Evolutionary conservation across 192 early-diverging fungal species (phyloP).

Genomic region (Backusella tarrabulga): DNA sequence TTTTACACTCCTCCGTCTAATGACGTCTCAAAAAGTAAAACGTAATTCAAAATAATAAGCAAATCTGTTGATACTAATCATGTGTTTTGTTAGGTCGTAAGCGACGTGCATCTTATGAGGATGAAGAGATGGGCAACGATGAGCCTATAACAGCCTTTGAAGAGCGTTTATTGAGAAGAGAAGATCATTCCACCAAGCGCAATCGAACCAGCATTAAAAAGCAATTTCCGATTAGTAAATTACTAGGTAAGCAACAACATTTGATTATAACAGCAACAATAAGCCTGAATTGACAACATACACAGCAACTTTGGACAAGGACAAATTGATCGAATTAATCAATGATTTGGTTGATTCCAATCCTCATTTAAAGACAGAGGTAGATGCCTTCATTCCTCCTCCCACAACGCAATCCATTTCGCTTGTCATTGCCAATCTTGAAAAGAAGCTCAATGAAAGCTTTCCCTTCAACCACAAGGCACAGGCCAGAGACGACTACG

Average conservation of each 20-base stretch:
- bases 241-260: slow-evolving; percentile 25
- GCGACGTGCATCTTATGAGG: slow-evolving; percentile 33
- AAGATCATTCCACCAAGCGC: slow-evolving; percentile 22
- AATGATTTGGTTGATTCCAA: slow-evolving; percentile 69
- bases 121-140: slow-evolving; percentile 22
- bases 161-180: neutral
- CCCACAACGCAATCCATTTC: slow-evolving; percentile 62
- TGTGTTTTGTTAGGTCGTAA: slow-evolving; percentile 23
- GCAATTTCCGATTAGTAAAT: slow-evolving; percentile 28
- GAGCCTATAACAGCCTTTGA: neutral
- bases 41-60: no score
- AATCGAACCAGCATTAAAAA: slow-evolving; percentile 36
- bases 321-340: slow-evolving; percentile 75
- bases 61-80: neutral
- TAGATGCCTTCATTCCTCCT: slow-evolving; percentile 75
- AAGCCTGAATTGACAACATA: neutral
- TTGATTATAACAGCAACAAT: neutral
- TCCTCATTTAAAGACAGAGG: slow-evolving; percentile 65
- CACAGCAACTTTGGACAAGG: slow-evolving; percentile 60
- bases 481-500: slow-evolving; percentile 78
- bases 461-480: slow-evolving; percentile 84
- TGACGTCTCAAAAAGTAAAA: slow-evolving; percentile 7
- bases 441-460: slow-evolving; percentile 67
- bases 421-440: slow-evolving; percentile 58
- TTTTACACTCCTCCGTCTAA: slow-evolving; percentile 15